Base-by-base conservation (phyloP, 139 green algal species). In the Haematococcus lacustris region DNA sequence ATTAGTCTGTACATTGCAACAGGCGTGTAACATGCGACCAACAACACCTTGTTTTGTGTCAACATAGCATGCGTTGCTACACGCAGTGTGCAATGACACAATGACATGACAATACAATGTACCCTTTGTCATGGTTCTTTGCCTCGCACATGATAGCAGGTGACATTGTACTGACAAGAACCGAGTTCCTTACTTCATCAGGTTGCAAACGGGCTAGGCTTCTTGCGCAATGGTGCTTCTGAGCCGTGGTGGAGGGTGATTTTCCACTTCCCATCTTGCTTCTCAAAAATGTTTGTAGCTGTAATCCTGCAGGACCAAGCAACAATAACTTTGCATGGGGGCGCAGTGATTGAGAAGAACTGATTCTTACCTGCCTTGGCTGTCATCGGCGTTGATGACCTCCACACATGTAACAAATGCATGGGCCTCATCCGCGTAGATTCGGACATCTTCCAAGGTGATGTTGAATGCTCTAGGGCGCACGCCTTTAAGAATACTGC, bases 201-300 rank as follows among this genome's bases (percentile, higher is more conserved):
- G n/a, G n/a, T n/a, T n/a, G n/a, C n/a, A n/a, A n/a, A n/a, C n/a
- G n/a, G n/a, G n/a, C n/a, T n/a, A n/a, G n/a, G n/a, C n/a, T n/a
- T n/a, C n/a, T n/a, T n/a, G n/a, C n/a, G n/a, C n/a, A 62, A 38
- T 9, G 67, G 43, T 5, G 67, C 47, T 4, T 63, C 41, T 32
- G 40, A 38, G n/a, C 87, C 91, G 35, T 96, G 91, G 80, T 96
- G 91, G 28, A 89, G 82, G 6, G 88, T 70, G 13, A 96, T 82
- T 23, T 85, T 78, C 91, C 91, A 96, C 3, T 78, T 53, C 23
- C 88, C 88, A 34, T 79, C 69, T 61, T 94, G 87, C 78, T 89
- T 89, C 70, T 96, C 88, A 80, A 95, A 96, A 1, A 96, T 75
- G 71, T 96, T 96, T 57, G 91, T 96, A 26, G 91, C 91, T 3